Base-by-base conservation (phyloP, 257 asterid genomes). In the Ilex aquifolium region DNA sequence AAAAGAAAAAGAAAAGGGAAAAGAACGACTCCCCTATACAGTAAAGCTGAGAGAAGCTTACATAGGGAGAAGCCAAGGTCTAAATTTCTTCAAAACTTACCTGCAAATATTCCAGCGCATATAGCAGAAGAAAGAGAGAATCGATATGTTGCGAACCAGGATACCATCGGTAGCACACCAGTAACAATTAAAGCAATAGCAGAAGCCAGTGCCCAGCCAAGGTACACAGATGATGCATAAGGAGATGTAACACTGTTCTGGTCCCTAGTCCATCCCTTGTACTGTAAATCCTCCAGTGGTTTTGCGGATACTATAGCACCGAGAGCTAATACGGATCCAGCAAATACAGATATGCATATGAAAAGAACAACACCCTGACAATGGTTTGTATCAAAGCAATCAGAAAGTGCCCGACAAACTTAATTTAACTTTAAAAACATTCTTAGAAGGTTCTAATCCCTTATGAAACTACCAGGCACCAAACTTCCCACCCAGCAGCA, bases 151-250 rank as follows among this genome's bases (percentile, higher is more conserved):
- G 97, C 90, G 72, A 93, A 93, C 99, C 99, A 93, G 44, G 99
- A 93, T 61, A 84, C 86, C 60, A 93, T 84, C 2, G 99, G 97
- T 78, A 93, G 87, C 74, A 86, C 80, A 51, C 99, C 99, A 53
- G 92, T 93, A 62, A 85, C 83, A 67, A 79, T 56, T 70, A 93
- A 76, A 51, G 95, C 97, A 68, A 93, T 85, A 63, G 82, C 88
- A 67, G 97, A 84, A 73, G 96, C 95, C 76, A 90, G 73, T 66
- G 99, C 96, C 97, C 99, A 93, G 62, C 96, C 99, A 69, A 93
- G 68, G 79, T 87, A 93, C 65, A 83, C 67, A 31, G 99, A 77
- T 44, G 99, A 93, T 72, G 88, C 89, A 79, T 93, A 93, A 30
- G 97, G 97, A 67, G 99, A 90, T 60, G 91, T 82, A 71, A 83